Percentiles rank a stretch among this genome's conserved stretches.
Conservation (phyloP, 805 yeast species). For the Dipodascopsis tothii region DNA sequence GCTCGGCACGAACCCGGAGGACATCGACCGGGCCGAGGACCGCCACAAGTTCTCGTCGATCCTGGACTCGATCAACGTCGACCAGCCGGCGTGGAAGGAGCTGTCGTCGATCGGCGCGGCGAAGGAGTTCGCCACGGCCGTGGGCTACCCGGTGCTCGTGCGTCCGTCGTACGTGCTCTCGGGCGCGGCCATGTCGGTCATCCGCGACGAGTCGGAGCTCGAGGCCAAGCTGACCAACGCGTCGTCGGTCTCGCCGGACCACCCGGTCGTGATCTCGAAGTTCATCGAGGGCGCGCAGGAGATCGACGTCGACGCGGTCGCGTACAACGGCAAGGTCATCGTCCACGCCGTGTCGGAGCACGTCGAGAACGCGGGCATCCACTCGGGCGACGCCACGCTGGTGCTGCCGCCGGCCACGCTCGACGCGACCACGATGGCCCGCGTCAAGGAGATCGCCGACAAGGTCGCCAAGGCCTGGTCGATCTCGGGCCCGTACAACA, state of each 20-base stretch:
- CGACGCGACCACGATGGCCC: slow-evolving; percentile 53
- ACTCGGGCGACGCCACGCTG: slow-evolving; percentile 96
- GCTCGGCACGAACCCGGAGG: slow-evolving; percentile 88
- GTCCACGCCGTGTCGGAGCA: slow-evolving; percentile 97
- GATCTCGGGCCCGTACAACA: slow-evolving; percentile 96
- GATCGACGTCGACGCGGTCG: slow-evolving; percentile 96
- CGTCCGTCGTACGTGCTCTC: slow-evolving; percentile 96
- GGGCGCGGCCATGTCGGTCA: slow-evolving; percentile 98
- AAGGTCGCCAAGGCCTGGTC: slow-evolving; percentile 92
- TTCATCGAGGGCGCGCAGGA: slow-evolving; percentile 94
- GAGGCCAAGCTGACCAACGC: slow-evolving; percentile 79
- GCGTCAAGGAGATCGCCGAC: slow-evolving; percentile 82
- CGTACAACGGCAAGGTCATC: slow-evolving; percentile 74
- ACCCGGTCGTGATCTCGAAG: slow-evolving; percentile 95
- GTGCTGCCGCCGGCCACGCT: slow-evolving; percentile 85
- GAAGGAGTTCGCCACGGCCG: slow-evolving; percentile 71
- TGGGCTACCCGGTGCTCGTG: slow-evolving; percentile 90
- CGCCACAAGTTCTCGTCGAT: slow-evolving; percentile 95
- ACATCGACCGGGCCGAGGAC: slow-evolving; percentile 95
- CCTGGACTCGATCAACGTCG: slow-evolving; percentile 84
- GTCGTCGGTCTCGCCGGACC: slow-evolving; percentile 86
- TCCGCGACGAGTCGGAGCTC: slow-evolving; percentile 68
- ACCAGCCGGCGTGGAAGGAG: slow-evolving; percentile 98
- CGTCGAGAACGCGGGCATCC: slow-evolving; percentile 97
- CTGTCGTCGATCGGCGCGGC: slow-evolving; percentile 81